These are phyloP conservation scores for Skeletonema marinoi DNA, from an alignment of 108 stramenopile genomes.

Conservation along the genomic window DNA sequence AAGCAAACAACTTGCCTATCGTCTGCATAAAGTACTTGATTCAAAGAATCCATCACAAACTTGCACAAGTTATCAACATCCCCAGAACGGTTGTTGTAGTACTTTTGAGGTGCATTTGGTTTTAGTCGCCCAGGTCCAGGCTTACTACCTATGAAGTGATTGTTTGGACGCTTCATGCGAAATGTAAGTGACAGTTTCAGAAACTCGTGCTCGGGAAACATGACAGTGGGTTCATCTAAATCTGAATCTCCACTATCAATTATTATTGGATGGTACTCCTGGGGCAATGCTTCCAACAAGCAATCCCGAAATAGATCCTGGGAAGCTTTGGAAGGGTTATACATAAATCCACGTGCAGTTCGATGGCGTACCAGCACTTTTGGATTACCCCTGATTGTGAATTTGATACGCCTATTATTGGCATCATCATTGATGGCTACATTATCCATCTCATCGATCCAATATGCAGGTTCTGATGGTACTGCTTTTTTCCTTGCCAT, in stretches of 20 bases:
- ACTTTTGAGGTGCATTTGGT: conserved; percentile 45
- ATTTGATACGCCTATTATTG: conserved; percentile 42
- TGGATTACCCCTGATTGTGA: conserved; percentile 78
- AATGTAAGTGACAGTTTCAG: conserved; percentile 64
- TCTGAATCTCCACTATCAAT: conserved; percentile 22
- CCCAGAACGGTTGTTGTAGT: conserved; percentile 37
- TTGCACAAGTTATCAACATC: conserved; percentile 86
- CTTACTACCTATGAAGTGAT: conserved; percentile 60
- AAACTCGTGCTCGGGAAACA: conserved; percentile 38
- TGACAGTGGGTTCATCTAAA: neutral
- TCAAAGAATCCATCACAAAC: conserved; percentile 87
- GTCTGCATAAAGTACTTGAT: conserved; percentile 73
- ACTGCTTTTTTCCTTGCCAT: neutral
- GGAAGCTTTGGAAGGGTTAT: conserved; percentile 72
- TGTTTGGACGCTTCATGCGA: conserved; percentile 75
- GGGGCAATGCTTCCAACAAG: conserved; percentile 44
- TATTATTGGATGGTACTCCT: conserved; percentile 19
- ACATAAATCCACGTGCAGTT: conserved; percentile 65
- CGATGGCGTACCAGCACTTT: conserved; percentile 80
- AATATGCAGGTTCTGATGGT: neutral
- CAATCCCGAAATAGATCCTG: conserved; percentile 69
- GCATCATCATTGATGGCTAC: neutral
- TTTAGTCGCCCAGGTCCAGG: conserved; percentile 57
- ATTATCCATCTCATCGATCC: neutral
- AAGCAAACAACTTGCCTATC: conserved; percentile 78